Evolutionary conservation across 371 early-diverging fungal genomes (phyloP).

Genomic region (Lichtheimia ramosa): DNA sequence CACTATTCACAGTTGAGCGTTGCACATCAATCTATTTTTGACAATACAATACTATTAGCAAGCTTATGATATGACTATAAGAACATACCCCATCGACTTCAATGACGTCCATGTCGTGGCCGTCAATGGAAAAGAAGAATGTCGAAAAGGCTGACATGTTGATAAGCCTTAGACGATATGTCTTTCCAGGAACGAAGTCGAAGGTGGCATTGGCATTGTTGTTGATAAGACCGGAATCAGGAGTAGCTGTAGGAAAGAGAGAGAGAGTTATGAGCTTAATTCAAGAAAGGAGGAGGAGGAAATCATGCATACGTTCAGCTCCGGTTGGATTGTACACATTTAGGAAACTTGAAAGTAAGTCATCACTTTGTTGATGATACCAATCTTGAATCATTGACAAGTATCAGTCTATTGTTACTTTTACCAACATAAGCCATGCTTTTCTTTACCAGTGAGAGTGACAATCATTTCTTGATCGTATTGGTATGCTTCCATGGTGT

Average conservation of each 20-base stretch:
- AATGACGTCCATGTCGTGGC: slow-evolving; percentile 73
- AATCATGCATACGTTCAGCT: slow-evolving; percentile 37
- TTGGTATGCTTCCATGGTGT: slow-evolving; percentile 46
- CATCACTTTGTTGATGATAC: slow-evolving; percentile 52
- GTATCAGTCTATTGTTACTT: neutral
- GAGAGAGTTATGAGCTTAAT: neutral
- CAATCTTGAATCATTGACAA: slow-evolving; percentile 42
- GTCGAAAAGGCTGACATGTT: slow-evolving; percentile 66
- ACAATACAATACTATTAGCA: neutral
- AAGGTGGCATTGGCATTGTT: slow-evolving; percentile 25
- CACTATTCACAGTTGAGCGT: slow-evolving; percentile 46
- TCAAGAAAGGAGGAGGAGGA: neutral
- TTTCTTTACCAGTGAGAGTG: slow-evolving; percentile 38
- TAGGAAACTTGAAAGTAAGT: slow-evolving; percentile 45
- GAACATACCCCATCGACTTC: slow-evolving; percentile 71
- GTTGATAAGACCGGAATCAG: slow-evolving; percentile 49
- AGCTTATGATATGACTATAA: neutral
- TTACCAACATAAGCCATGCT: neutral
- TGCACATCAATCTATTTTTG: slow-evolving; percentile 33
- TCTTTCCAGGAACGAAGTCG: slow-evolving; percentile 25
- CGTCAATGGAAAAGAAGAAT: slow-evolving; percentile 70
- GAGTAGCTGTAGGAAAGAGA: neutral
- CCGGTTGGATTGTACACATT: slow-evolving; percentile 52
- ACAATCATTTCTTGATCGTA: slow-evolving; percentile 71
- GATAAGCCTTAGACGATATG: slow-evolving; percentile 44